These are phyloP conservation scores for Trebouxia sp. DNA, from an alignment of 139 green algal genomes.

Conservation along the genomic window DNA sequence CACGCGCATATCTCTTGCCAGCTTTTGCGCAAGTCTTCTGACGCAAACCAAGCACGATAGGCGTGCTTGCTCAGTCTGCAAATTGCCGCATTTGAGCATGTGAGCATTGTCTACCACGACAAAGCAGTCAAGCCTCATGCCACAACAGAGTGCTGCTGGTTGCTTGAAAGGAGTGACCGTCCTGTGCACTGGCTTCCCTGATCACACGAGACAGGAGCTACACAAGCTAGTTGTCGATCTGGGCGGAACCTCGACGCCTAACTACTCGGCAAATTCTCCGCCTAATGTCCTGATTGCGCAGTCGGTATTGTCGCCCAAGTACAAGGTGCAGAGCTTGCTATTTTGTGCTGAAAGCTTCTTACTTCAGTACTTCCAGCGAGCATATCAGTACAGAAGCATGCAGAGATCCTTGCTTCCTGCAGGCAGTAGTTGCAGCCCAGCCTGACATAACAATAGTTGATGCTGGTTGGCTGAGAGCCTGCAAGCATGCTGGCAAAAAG, in stretches of 20 bases:
- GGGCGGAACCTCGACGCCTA: background rate
- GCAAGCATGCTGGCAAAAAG: background rate
- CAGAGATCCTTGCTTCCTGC: too few relatives aligned
- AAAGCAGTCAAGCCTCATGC: background rate
- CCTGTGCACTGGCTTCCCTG: constrained; percentile 15
- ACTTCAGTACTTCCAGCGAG: too few relatives aligned
- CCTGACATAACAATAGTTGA: background rate
- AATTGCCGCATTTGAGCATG: too few relatives aligned
- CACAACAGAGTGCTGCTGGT: background rate
- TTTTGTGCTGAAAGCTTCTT: too few relatives aligned
- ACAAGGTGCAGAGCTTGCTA: background rate
- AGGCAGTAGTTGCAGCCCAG: background rate
- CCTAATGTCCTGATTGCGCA: background rate
- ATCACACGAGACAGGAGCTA: constrained; percentile 12
- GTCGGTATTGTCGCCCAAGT: background rate
- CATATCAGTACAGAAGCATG: too few relatives aligned
- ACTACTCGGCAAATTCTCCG: background rate
- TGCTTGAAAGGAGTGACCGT: background rate
- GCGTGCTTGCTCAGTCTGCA: too few relatives aligned
- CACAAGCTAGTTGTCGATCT: background rate
- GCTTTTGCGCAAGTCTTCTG: too few relatives aligned
- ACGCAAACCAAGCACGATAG: too few relatives aligned
- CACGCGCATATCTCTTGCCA: too few relatives aligned
- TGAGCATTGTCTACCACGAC: too few relatives aligned
- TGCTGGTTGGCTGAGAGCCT: background rate